Conservation (phyloP, 2,329 filamentous ascomycete species). For the Aspergillus ibericus region DNA sequence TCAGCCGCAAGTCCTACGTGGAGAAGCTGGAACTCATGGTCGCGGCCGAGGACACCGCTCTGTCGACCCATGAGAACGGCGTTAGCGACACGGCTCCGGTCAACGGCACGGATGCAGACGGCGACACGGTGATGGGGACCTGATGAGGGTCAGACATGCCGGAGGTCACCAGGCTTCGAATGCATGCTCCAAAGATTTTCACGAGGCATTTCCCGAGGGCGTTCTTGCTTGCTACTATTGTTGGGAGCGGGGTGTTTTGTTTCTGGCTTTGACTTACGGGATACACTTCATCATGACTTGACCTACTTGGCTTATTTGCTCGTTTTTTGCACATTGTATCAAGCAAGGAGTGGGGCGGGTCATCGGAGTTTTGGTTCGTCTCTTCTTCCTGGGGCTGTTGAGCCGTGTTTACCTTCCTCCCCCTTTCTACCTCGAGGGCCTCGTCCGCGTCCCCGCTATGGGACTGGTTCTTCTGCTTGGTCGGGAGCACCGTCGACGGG, state of each 20-base stretch:
- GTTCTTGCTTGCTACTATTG: background rate
- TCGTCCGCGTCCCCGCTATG: no score
- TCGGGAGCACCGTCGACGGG: no score
- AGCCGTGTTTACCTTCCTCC: no score
- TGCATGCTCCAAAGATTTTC: background rate
- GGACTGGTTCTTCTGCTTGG: no score
- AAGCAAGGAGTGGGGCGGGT: slow-evolving; percentile 28
- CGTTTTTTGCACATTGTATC: slow-evolving; percentile 15
- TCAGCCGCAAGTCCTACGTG: slow-evolving; percentile 24
- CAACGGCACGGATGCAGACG: slow-evolving; percentile 31
- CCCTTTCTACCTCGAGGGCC: no score
- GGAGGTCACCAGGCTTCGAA: background rate
- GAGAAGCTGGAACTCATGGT: slow-evolving; percentile 29
- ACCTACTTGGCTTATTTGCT: slow-evolving; percentile 3
- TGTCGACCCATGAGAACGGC: slow-evolving; percentile 16
- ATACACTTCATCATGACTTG: slow-evolving; percentile 6
- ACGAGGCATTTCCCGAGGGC: background rate
- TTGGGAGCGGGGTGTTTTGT: background rate
- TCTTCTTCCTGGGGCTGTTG: background rate
- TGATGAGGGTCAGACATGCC: slow-evolving; percentile 17
- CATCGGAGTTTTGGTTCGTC: slow-evolving; percentile 20
- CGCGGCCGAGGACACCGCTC: slow-evolving; percentile 24
- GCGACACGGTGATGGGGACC: slow-evolving; percentile 33
- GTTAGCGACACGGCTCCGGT: slow-evolving; percentile 14
- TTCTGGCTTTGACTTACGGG: background rate